Conservation (phyloP, 129 eudicot species). For the Lactuca sativa region DNA sequence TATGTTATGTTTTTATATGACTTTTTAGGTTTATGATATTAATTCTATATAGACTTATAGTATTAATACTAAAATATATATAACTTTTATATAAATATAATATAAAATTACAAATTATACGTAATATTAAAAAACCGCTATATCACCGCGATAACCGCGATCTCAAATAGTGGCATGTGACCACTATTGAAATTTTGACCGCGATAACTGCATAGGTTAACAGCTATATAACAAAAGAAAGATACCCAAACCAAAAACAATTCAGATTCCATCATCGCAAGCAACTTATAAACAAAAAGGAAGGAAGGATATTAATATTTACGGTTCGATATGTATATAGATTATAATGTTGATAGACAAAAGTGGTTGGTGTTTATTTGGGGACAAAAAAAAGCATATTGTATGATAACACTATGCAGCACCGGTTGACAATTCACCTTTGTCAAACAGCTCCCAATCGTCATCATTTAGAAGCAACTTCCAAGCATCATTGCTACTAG, state of each 20-base stretch:
- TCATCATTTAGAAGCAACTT: constrained; percentile 49
- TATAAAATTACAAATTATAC: too few relatives aligned
- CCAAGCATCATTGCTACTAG: background rate
- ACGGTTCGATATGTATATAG: background rate
- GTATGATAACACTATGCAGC: background rate
- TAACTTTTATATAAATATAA: too few relatives aligned
- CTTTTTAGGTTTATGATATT: too few relatives aligned
- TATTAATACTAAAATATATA: too few relatives aligned
- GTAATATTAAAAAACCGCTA: too few relatives aligned
- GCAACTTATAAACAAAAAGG: constrained; percentile 15
- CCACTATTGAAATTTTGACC: too few relatives aligned
- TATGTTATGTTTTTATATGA: too few relatives aligned
- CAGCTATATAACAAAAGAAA: too few relatives aligned
- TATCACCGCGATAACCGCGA: too few relatives aligned
- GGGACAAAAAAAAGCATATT: background rate
- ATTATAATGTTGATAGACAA: background rate
- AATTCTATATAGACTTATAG: too few relatives aligned
- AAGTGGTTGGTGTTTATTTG: background rate
- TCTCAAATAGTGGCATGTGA: too few relatives aligned
- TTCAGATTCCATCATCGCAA: background rate
- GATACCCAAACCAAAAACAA: background rate
- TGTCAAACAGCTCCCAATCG: constrained; percentile 65
- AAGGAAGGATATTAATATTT: background rate
- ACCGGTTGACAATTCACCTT: constrained; percentile 10
- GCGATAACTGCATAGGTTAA: too few relatives aligned